phyloP scores from a whole-genome alignment of 306 rosid species.

The Ormosia emarginata region DNA sequence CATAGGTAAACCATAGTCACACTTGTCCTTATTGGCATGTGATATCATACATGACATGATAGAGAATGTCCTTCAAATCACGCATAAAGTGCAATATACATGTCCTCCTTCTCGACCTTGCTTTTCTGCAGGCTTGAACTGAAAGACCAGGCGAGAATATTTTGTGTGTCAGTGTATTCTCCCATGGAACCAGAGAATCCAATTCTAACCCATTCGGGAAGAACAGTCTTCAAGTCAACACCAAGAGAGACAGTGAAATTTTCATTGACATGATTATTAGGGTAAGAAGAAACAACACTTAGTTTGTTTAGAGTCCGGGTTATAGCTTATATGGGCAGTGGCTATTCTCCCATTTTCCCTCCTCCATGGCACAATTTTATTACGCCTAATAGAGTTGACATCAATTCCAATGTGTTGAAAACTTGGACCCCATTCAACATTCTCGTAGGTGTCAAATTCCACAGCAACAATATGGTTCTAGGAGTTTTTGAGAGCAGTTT shows the following conservation, averaged over 20 bases:
- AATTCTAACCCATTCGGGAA: not conserved
- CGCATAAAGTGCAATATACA: no score
- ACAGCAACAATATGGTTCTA: conserved; percentile 3
- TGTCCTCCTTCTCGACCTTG: no score
- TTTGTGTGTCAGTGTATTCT: not conserved
- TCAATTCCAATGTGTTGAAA: conserved; percentile 19
- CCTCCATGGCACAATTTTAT: not conserved
- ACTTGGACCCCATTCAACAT: conserved; percentile 13
- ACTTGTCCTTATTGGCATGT: no score
- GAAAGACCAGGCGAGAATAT: conserved; percentile 9
- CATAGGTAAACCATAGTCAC: no score
- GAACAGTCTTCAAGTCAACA: not conserved
- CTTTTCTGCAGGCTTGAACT: not conserved
- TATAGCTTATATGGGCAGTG: not conserved
- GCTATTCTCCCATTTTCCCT: not conserved
- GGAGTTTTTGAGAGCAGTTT: not conserved
- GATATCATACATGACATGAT: no score
- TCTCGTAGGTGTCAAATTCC: conserved; percentile 14
- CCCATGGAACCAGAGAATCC: conserved; percentile 3
- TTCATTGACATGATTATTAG: not conserved
- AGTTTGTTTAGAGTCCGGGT: not conserved
- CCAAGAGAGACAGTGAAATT: not conserved
- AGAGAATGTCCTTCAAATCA: no score
- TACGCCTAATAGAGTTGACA: not conserved
- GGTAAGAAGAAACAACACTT: not conserved